Conservation (phyloP, 1,139 yeast species). For the Hanseniaspora sp. region DNA sequence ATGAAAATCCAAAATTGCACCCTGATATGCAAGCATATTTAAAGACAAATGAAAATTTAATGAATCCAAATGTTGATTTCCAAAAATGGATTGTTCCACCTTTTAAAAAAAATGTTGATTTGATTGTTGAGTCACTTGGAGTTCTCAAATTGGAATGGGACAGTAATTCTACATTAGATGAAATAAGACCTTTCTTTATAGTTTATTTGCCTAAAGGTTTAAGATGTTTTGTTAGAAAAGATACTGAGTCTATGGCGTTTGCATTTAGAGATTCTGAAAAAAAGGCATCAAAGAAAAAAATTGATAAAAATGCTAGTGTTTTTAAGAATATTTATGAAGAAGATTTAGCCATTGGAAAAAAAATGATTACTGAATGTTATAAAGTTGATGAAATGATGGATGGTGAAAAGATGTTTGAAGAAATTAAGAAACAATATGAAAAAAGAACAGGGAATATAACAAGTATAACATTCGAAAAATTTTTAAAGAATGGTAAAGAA, state of each 20-base stretch:
- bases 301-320: not conserved
- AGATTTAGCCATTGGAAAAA: not conserved
- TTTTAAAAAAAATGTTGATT: not conserved
- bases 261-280: not conserved
- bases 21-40: not conserved
- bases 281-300: not conserved
- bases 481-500: not conserved
- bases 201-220: constrained; percentile 5
- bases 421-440: not conserved
- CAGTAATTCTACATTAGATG: not conserved
- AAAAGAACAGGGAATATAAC: not conserved
- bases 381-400: not conserved
- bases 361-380: not conserved
- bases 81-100: constrained; percentile 5
- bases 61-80: not conserved
- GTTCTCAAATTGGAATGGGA: constrained; percentile 2
- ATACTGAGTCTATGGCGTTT: not conserved
- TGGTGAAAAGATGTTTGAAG: not conserved
- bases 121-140: not conserved
- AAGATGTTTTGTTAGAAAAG: not conserved
- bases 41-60: not conserved
- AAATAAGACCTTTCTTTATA: not conserved
- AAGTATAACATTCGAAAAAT: not conserved
- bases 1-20: not conserved
- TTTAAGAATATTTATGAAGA: not conserved